Evolutionary conservation across 441 rosid genomes (phyloP), one percentile per base, ranked within the genome.

Genomic region (Gossypium davidsonii): DNA sequence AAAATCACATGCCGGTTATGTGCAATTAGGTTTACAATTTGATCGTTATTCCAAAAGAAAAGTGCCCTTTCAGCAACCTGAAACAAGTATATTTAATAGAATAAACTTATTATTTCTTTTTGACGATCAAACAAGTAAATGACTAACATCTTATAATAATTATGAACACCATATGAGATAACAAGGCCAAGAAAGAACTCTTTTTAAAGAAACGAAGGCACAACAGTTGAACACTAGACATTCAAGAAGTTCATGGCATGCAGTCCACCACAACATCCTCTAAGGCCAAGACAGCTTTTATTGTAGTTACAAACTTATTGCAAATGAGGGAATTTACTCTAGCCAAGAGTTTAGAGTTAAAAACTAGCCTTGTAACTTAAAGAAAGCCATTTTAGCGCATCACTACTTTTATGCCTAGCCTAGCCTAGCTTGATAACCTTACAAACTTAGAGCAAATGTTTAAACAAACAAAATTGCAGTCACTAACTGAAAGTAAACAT

Each of bases 41-140:
- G 98, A 82, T 94, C 98, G 2, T 94, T 94, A 91, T 91, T 94
- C 98, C 97, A 94, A 68, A 91, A 80, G 83, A 94, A 88, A 18
- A 94, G 83, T 59, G 98, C 89, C 79, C 98, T 88, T 85, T 94
- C 98, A 18, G 98, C 93, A 59, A 94, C 97, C 98, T 94, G 88
- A 77, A 74, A 79, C 28, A 61, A 72, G 56, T 31, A 3, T 44
- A 37, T 49, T 18, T 18, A 53, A 20, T 25, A 62, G 69, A 66
- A 53, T 77, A 59, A 59, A 26, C 39, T 28, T 67, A 51, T 51
- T n/a, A 26, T 67, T 12, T 8, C 59, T 49, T 49, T 26, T 7
- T 39, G 10, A 4, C 42, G 46, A 67, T 11, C 23, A 49, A 67
- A 49, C 25, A 51, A 51, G 58, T 9, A 67, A 67, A 49, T 15